These are phyloP conservation scores for Polytrichum formosum DNA, from an alignment of 225 moss, liverwort and hornwort species.

Conservation along the genomic window DNA sequence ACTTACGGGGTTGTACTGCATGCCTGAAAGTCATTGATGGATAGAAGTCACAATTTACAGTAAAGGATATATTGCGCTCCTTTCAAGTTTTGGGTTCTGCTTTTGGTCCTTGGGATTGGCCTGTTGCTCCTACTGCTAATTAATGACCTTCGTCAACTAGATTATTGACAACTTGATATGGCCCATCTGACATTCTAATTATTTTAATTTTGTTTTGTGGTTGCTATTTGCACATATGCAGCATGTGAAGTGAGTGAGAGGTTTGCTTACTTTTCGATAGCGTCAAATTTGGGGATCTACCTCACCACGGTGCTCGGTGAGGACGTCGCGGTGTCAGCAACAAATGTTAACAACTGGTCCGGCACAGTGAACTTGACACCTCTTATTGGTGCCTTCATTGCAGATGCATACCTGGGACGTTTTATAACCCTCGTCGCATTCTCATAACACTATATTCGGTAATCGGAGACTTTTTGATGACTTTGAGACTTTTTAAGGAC, in stretches of 20 bases:
- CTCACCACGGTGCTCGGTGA: slow-evolving; percentile 51
- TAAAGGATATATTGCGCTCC: no score
- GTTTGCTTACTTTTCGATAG: slow-evolving; percentile 60
- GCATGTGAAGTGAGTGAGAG: slow-evolving; percentile 72
- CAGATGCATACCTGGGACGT: slow-evolving; percentile 69
- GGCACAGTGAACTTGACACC: slow-evolving; percentile 68
- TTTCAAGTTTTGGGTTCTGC: no score
- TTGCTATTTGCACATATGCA: slow-evolving; percentile 10
- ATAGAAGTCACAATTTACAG: no score
- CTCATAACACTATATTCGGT: no score
- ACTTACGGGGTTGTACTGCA: no score
- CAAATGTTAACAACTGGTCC: slow-evolving; percentile 74
- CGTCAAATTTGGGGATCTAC: slow-evolving; percentile 62
- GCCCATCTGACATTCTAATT: no score
- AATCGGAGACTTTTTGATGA: no score
- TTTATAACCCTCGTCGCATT: slow-evolving; percentile 69
- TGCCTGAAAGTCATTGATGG: no score
- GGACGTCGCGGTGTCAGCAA: slow-evolving; percentile 47
- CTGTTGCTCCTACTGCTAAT: not conserved
- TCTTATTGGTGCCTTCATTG: slow-evolving; percentile 62
- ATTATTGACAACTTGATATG: no score
- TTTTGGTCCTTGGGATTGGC: not conserved
- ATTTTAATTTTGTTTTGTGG: no score
- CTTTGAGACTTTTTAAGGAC: no score
- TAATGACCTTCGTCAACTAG: not conserved